These are phyloP conservation scores for Dissophora ornata DNA, from an alignment of 192 early-diverging fungal species.

Conservation along the genomic window DNA sequence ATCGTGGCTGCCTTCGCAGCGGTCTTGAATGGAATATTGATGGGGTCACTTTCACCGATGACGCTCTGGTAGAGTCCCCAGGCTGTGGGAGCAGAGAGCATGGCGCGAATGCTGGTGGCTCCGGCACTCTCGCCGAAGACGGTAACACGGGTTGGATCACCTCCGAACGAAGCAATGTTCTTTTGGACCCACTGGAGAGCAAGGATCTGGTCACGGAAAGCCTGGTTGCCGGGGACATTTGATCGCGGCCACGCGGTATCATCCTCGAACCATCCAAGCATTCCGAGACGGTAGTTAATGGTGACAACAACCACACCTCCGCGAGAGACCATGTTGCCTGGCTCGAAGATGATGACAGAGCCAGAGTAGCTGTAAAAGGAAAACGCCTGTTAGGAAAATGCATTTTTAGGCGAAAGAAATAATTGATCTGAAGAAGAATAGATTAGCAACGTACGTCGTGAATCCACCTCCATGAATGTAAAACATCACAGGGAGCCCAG, in stretches of 20 bases:
- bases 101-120: constrained; percentile 50
- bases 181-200: constrained; percentile 67
- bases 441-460: constrained; percentile 23
- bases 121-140: constrained; percentile 53
- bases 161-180: constrained; percentile 67
- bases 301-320: constrained; percentile 50
- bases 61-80: constrained; percentile 56
- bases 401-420: background rate
- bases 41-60: constrained; percentile 58
- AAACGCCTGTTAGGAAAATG: too few species aligned
- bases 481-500: constrained; percentile 25
- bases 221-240: constrained; percentile 30
- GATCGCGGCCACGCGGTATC: background rate
- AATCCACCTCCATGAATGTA: constrained; percentile 46
- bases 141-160: constrained; percentile 61
- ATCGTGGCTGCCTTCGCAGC: constrained; percentile 5
- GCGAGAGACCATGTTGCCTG: constrained; percentile 43
- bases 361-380: constrained; percentile 32
- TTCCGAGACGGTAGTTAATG: constrained; percentile 49
- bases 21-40: constrained; percentile 49
- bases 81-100: constrained; percentile 50
- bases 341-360: constrained; percentile 33
- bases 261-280: constrained; percentile 41
- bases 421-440: background rate
- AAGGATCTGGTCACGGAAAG: constrained; percentile 62